Conservation (phyloP, 2,329 filamentous ascomycete species). For the Trichophyton mentagrophytes region DNA sequence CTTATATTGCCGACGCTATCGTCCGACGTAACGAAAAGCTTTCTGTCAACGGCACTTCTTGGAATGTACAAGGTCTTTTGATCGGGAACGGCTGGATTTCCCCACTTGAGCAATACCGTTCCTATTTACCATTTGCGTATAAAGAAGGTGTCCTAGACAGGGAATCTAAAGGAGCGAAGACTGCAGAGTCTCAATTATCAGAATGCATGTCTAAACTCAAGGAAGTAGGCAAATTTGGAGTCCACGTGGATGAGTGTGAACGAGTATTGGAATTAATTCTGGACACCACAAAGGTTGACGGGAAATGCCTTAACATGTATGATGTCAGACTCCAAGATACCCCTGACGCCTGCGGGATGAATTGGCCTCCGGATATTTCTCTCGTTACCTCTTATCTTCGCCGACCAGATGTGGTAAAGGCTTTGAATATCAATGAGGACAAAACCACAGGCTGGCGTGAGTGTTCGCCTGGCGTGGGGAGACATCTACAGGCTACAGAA, state of each 20-base stretch:
- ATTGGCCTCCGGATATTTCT: slow-evolving; percentile 82
- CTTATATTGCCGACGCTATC: slow-evolving; percentile 87
- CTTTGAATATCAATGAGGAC: slow-evolving; percentile 68
- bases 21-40: slow-evolving; percentile 67
- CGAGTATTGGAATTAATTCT: slow-evolving; percentile 61
- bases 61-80: slow-evolving; percentile 72
- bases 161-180: slow-evolving; percentile 49
- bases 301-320: slow-evolving; percentile 86
- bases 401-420: slow-evolving; percentile 60
- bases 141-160: slow-evolving; percentile 59
- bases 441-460: slow-evolving; percentile 86
- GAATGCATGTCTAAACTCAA: slow-evolving; percentile 53
- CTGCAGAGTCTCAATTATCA: slow-evolving; percentile 55
- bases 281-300: slow-evolving; percentile 44
- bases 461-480: slow-evolving; percentile 67
- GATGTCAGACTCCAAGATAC: slow-evolving; percentile 75
- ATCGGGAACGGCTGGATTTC: slow-evolving; percentile 99
- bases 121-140: slow-evolving; percentile 73
- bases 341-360: slow-evolving; percentile 84
- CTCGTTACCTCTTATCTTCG: slow-evolving; percentile 73
- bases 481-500: slow-evolving; percentile 54
- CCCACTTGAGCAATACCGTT: slow-evolving; percentile 74
- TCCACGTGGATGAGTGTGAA: slow-evolving; percentile 65
- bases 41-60: slow-evolving; percentile 37
- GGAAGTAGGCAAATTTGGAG: slow-evolving; percentile 45